Conservation (phyloP, 805 yeast genomes). For the Sugiyamaella valdiviana region DNA sequence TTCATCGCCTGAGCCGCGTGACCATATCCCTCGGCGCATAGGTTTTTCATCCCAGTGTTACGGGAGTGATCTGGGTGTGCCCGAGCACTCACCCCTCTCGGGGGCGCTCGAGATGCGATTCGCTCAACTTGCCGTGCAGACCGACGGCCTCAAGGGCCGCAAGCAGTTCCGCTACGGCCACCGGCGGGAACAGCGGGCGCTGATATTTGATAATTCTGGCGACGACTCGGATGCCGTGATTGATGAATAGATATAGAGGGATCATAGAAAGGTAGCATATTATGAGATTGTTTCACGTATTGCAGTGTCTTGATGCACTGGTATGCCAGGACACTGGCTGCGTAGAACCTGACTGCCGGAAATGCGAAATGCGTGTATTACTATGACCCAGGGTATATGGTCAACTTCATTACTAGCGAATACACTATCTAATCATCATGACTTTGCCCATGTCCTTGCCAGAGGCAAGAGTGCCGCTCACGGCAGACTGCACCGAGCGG, state of each 20-base stretch:
- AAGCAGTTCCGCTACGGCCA: conserved; percentile 4
- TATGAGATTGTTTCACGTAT: too few species aligned
- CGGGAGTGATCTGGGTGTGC: too few species aligned
- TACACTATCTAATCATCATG: conserved; percentile 43
- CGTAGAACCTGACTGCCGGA: too few species aligned
- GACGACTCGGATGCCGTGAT: conserved; percentile 6
- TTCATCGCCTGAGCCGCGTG: background rate
- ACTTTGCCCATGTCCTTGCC: conserved; percentile 46
- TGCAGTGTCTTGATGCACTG: too few species aligned
- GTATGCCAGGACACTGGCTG: too few species aligned
- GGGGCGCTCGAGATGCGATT: background rate
- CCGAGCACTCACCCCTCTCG: background rate
- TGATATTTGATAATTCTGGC: conserved; percentile 3
- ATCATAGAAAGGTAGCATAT: too few species aligned
- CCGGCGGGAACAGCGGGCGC: conserved; percentile 1
- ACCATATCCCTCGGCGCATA: background rate
- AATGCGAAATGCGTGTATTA: too few species aligned
- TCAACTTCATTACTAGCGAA: background rate
- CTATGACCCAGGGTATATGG: background rate
- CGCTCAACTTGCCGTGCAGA: background rate
- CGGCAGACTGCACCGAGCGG: conserved; percentile 27
- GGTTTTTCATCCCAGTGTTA: too few species aligned
- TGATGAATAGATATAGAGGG: conserved; percentile 5
- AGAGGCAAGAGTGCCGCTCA: conserved; percentile 28
- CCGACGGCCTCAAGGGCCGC: background rate